Evolutionary conservation across 345 rosid genomes (phyloP), one percentile per base, ranked within the genome.

Genomic region (Fremontodendron californicum): DNA sequence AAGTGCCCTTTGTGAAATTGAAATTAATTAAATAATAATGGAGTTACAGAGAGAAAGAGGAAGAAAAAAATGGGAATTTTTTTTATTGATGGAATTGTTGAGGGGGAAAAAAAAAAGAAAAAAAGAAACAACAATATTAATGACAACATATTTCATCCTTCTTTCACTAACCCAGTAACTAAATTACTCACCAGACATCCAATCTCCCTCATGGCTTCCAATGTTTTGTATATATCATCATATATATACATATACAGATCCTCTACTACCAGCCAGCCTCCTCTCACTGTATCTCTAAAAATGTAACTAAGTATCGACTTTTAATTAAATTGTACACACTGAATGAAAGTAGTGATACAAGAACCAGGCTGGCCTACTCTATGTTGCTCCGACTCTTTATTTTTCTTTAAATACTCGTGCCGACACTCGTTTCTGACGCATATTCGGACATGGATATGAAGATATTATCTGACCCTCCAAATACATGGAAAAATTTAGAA

Each of bases 201-300:
- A 79, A 23, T 39, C 18, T 77, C 88, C 84, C 87, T 65, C 80
- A 73, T 71, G 82, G 82, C 85, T 76, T 79, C 87, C 84, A 78
- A 79, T 78, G 78, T 18, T 81, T 67, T 81, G 87, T 87, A 90
- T 87, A 84, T 82, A 83, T 85, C 82, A 81, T 81, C 84, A 85
- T 88, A 80, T 82, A 82, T 88, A 79, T 81, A 86, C 86, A 90
- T 82, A 82, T 87, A 87, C 88, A 82, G 43, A 78, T 79, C 84
- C 79, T 81, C 84, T 31, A 77, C 86, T 78, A 78, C 84, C 85
- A 78, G 84, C 85, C 82, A 23, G 83, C 85, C 82, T 42, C 73
- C 65, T 75, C 78, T 69, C 82, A 74, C 82, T 80, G 40, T 79
- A 73, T 71, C 78, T 78, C 83, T 71, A 83, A 82, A n/a, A 78